Base-by-base conservation (phyloP, 352 stramenopile genomes). In the Globisporangium paroecandrum region DNA sequence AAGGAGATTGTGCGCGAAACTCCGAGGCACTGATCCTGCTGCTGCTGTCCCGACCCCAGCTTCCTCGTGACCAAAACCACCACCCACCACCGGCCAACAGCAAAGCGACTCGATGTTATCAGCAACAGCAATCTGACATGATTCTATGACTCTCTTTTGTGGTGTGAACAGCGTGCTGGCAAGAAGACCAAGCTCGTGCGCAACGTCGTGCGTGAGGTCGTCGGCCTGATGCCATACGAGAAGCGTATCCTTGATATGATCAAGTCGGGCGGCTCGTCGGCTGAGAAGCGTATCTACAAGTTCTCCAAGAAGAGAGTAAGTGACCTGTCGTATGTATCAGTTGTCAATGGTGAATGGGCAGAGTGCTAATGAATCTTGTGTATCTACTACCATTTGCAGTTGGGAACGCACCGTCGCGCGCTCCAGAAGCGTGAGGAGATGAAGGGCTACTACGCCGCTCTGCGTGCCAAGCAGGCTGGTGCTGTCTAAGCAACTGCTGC, bases 171-270 rank as follows among this genome's bases (percentile, higher is more conserved):
- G 87, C 87, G 84, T 72, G 79, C 83, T 65, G 87, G 87, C 77
- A 99, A 99, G 89, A 97, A 98, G 83, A 98, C 95, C 63, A 89
- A 89, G 69, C 78, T 99, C 65, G 95, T 98, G 65, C 89, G 97
- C 75, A 84, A 97, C 76, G 96, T 99, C 77, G 90, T 99, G 63
- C 93, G 96, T 76, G 98, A 99, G 81, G 97, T 99, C 69, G 96
- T 97, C 43, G 98, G 98, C 69, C 81, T 99, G 53, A 97, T 98
- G 83, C 98, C 98, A 54, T 99, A 99, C 82, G 98, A 99, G 85
- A 98, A 99, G 81, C 90, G 98, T 75, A 98, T 99, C 76, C 91
- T 99, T 72, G 98, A 99, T 94, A 99, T 99, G 95, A 99, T 99
- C 92, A 99, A 99, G 94, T 98, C 93, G 69, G 95, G 95, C 71